Conservation (phyloP, 169 alveolate species). For the Plasmodium sp. region DNA sequence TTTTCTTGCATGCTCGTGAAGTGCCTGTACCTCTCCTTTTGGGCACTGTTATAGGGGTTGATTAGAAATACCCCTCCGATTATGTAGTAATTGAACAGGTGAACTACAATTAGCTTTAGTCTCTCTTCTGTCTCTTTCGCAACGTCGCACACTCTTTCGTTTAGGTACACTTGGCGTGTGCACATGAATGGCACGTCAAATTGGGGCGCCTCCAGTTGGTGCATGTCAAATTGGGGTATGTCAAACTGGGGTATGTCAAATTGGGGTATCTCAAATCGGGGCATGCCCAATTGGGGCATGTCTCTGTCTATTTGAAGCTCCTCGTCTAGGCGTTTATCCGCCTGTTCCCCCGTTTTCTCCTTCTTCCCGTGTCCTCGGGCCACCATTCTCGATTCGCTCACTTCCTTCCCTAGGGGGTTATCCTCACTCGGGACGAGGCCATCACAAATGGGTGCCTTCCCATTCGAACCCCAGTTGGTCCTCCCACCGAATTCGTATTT, state of each 20-base stretch:
- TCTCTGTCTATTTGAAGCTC: neutral
- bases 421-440: neutral
- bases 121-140: neutral
- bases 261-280: neutral
- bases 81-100: slow-evolving; percentile 37
- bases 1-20: slow-evolving; percentile 25
- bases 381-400: neutral
- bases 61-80: slow-evolving; percentile 46
- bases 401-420: neutral
- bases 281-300: slow-evolving; percentile 1
- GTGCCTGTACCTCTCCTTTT: slow-evolving; percentile 14
- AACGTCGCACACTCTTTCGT: slow-evolving; percentile 12
- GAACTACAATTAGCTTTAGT: slow-evolving; percentile 19
- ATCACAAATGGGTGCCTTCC: neutral
- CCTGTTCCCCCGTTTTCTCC: neutral
- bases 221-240: no score
- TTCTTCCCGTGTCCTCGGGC: neutral
- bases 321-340: neutral
- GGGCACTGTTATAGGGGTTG: slow-evolving; percentile 43
- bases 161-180: slow-evolving; percentile 35
- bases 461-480: neutral
- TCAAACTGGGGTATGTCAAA: no score
- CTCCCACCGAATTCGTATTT: neutral
- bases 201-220: no score
- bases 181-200: slow-evolving; percentile 24